Evolutionary conservation across 1,284 basidiomycete species (phyloP).

Genomic region (Thelephora terrestris): DNA sequence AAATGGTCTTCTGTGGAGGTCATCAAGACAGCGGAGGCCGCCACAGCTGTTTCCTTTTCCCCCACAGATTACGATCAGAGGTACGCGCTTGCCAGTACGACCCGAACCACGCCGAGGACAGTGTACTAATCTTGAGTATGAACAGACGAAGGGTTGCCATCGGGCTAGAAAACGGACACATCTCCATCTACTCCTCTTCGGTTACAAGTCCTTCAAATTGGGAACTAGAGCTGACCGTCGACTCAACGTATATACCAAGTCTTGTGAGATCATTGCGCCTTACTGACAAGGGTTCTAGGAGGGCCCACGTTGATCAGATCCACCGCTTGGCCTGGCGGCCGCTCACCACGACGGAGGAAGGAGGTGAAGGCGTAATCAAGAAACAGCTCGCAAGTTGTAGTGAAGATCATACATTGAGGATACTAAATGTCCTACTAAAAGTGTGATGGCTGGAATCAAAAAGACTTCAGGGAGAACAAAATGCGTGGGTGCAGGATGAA

Average conservation of each 20-base stretch:
- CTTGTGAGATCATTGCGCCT: neutral
- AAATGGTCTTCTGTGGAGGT: slow-evolving; percentile 45
- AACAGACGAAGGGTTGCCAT: slow-evolving; percentile 53
- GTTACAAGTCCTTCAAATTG: slow-evolving; percentile 31
- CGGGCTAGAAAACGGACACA: slow-evolving; percentile 62
- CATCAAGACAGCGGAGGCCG: slow-evolving; percentile 52
- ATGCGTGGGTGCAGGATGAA: neutral
- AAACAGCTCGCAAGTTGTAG: slow-evolving; percentile 46
- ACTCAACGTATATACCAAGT: slow-evolving; percentile 32
- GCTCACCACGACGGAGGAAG: slow-evolving; percentile 4
- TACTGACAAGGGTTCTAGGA: slow-evolving; percentile 26
- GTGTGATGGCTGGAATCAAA: slow-evolving; percentile 18
- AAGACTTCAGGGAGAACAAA: neutral
- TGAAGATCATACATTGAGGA: slow-evolving; percentile 73
- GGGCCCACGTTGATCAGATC: slow-evolving; percentile 60
- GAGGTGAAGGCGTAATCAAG: neutral
- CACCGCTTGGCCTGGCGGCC: slow-evolving; percentile 63
- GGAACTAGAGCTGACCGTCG: slow-evolving; percentile 35
- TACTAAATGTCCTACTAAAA: slow-evolving; percentile 45
- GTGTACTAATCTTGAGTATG: neutral
- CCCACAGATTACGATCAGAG: slow-evolving; percentile 26
- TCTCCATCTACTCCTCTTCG: slow-evolving; percentile 43
- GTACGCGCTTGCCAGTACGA: slow-evolving; percentile 25
- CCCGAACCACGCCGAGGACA: neutral
- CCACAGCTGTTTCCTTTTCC: slow-evolving; percentile 63